Conservation (phyloP, 371 early-diverging fungal genomes). For the Mucor circinelloides region DNA sequence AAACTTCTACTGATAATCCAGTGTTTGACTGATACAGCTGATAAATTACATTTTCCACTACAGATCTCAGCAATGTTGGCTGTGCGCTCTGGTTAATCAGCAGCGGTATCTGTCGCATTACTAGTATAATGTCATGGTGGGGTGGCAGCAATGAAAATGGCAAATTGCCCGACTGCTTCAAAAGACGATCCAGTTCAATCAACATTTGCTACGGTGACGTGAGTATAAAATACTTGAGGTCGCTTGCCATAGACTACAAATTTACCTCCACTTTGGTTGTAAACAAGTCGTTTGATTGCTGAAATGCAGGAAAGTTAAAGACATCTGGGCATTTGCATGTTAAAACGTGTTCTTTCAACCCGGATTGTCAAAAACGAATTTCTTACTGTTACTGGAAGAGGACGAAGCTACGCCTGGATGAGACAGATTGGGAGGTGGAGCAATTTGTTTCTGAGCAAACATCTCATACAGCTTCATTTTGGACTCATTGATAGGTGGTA, state of each 20-base stretch:
- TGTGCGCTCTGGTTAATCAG: conserved; percentile 67
- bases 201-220: conserved; percentile 56
- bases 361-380: background rate
- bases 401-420: conserved; percentile 7
- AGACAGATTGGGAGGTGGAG: conserved; percentile 19
- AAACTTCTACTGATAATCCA: conserved; percentile 76
- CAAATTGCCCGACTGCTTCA: conserved; percentile 58
- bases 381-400: background rate
- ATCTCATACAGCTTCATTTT: conserved; percentile 34
- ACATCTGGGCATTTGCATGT: conserved; percentile 8
- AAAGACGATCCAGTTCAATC: conserved; percentile 77
- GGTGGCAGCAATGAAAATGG: conserved; percentile 72
- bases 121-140: conserved; percentile 77
- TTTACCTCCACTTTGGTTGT: conserved; percentile 28
- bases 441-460: conserved; percentile 30
- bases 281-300: conserved; percentile 16
- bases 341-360: background rate
- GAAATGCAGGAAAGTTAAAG: conserved; percentile 7
- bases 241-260: too few relatives aligned
- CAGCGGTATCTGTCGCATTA: conserved; percentile 73
- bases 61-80: conserved; percentile 65
- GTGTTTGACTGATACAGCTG: conserved; percentile 79
- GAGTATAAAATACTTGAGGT: too few relatives aligned
- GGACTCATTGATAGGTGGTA: conserved; percentile 12
- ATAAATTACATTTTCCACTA: conserved; percentile 83